Evolutionary conservation across 2,329 filamentous ascomycete species (phyloP).

Genomic region (Apiospora pterosperma): DNA sequence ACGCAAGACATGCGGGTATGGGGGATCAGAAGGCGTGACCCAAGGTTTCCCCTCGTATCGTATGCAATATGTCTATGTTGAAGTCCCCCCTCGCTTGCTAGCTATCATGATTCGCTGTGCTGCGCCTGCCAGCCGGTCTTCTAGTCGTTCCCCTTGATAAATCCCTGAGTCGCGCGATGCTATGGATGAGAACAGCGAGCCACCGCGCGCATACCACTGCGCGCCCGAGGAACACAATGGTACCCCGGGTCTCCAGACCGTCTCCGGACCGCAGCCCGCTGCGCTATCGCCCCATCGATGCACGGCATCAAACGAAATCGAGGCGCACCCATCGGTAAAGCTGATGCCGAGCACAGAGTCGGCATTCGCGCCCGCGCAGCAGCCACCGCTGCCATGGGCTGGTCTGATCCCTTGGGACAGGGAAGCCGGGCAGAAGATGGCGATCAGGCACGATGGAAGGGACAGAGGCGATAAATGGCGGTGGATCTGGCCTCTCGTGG

Average conservation of each 20-base stretch:
- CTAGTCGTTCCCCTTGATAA: neutral
- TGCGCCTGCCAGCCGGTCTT: neutral
- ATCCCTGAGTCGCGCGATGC: neutral
- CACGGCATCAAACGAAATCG: neutral
- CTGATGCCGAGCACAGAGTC: neutral
- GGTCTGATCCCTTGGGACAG: neutral
- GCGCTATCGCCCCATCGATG: neutral
- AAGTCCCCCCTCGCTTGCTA: neutral
- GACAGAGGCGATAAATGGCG: neutral
- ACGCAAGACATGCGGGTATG: neutral
- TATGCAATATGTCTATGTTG: neutral
- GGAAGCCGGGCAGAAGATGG: neutral
- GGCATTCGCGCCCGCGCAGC: neutral
- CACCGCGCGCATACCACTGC: neutral
- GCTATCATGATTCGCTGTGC: neutral
- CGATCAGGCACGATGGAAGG: neutral
- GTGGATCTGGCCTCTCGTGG: neutral
- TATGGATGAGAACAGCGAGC: neutral
- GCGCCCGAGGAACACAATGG: neutral
- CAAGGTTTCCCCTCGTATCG: neutral
- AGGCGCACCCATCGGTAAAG: neutral
- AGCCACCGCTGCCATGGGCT: neutral
- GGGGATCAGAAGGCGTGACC: neutral
- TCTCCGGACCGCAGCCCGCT: neutral
- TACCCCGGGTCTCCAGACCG: neutral